Base-by-base conservation (phyloP, 306 rosid genomes). In the Arachis hypogaea region DNA sequence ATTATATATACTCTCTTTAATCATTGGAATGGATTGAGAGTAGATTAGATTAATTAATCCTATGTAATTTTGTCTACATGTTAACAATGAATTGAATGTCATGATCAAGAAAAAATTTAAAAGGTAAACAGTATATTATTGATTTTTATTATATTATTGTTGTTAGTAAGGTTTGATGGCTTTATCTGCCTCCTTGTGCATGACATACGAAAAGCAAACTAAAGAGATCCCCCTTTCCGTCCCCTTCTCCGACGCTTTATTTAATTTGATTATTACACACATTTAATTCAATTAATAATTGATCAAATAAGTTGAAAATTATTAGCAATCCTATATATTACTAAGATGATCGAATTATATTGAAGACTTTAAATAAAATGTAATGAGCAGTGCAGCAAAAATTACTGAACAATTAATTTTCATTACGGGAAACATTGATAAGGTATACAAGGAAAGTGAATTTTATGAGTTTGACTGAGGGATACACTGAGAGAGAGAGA, bases 391-490 rank as follows among this genome's bases (percentile, higher is more conserved):
- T 9, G 45, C 46, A 11, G 16, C 22, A 75, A 51, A 57, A 7
- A 12, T 75, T 66, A 62, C 76, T 71, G 76, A 71, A 81, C 60
- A 51, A 81, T 65, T 66, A 6, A 60, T 76, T 81, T 76, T 71
- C 78, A 71, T 81, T 76, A 71, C 33, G 36, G 0, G 61, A 80
- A 69, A 69, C 69, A 80, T 75, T 47, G 43, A 76, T 59, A 18
- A 69, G 22, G 83, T 74, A 81, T 80, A 75, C 84, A 66, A 64
- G 65, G 73, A 63, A 68, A 74, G 80, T 59, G 77, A 78, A 82
- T 64, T 52, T 66, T 33, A 30, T 79, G 75, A 67, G 73, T 64
- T 64, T 82, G 69, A 74, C 74, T 69, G 77, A 78, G 72, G 77
- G 66, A 69, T 82, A 74, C 80, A 74, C 41, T 22, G 33, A 16